Percentiles rank a stretch among this genome's conserved stretches.
Conservation (phyloP, 768 basidiomycete genomes). For the Collybia sp. region DNA sequence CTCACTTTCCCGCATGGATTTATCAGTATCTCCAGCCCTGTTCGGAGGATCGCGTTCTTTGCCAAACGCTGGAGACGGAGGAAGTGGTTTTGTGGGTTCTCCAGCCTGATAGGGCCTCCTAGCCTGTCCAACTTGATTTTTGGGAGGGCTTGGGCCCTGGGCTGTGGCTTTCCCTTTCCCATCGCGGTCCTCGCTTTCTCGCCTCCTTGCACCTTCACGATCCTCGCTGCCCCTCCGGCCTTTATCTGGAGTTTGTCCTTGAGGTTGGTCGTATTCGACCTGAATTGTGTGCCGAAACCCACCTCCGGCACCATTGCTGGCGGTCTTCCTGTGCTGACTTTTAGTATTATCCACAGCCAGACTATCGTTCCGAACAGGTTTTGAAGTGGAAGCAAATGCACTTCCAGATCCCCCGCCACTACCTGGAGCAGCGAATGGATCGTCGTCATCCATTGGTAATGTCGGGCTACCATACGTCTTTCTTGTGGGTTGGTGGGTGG, state of each 20-base stretch:
- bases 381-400: constrained; percentile 5
- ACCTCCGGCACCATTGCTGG: constrained; percentile 28
- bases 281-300: constrained; percentile 89
- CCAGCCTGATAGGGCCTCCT: constrained; percentile 24
- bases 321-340: constrained; percentile 41
- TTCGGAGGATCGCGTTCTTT: not conserved
- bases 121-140: constrained; percentile 15
- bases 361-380: constrained; percentile 6
- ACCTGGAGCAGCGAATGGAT: constrained; percentile 62
- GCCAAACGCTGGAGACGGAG: constrained; percentile 14
- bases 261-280: constrained; percentile 84
- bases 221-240: constrained; percentile 27
- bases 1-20: not conserved
- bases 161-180: not conserved
- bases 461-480: constrained; percentile 28
- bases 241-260: constrained; percentile 14
- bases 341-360: constrained; percentile 21
- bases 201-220: constrained; percentile 17
- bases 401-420: constrained; percentile 14
- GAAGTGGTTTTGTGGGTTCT: constrained; percentile 25
- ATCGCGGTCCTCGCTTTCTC: constrained; percentile 4
- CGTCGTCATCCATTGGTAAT: constrained; percentile 47
- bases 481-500: constrained; percentile 3
- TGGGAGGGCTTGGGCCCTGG: not conserved
- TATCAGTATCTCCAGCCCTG: too few species aligned